Base-by-base conservation (phyloP, 768 basidiomycete genomes). In the Trametes coccinea region DNA sequence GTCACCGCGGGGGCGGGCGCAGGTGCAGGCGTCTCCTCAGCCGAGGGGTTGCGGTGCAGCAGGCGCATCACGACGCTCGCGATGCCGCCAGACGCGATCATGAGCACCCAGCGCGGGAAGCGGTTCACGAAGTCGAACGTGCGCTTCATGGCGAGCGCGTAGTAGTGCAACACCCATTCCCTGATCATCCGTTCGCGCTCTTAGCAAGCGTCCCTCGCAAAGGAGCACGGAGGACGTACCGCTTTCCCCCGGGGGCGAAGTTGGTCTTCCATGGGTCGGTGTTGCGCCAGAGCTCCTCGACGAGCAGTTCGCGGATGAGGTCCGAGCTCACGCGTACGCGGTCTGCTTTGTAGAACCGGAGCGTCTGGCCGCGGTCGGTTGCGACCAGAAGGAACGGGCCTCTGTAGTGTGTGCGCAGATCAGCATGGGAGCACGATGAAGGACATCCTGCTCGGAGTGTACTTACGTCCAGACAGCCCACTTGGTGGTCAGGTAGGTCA, bases 381-480 rank as follows among this genome's bases (percentile, higher is more conserved):
- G 86, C 65, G 17, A 95, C 75, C 31, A 95, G 85, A 30, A 95
- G 73, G 60, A 82, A 82, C 0, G 94, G 94, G 3, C 90, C 91
- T 67, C 93, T 95, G 62, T 27, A 52, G 53, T 62, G 45, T 31
- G 14, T 5, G 14, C 39, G 63, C 31, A 59, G 11, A 4, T 59
- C 22, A 14, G 9, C 46, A 34, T 39, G 29, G n/a, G 53, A 34
- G 48, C 13, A 53, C 0, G 30, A 10, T 6, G n/a, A 8, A 43
- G 41, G 16, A 53, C 1, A 1, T 22, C 22, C 22, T 22, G 22
- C 22, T 22, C 22, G 22, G 3, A 11, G 14, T 39, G 66, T 30
- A 81, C 86, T 61, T 71, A 94, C 94, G 84, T 82, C 91, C 92
- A 95, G 50, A 95, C 73, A 39, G 72, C 78, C 94, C 94, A 96